These are phyloP conservation scores for Polygonum maritimum DNA, from an alignment of 148 eudicot species.

Conservation along the genomic window DNA sequence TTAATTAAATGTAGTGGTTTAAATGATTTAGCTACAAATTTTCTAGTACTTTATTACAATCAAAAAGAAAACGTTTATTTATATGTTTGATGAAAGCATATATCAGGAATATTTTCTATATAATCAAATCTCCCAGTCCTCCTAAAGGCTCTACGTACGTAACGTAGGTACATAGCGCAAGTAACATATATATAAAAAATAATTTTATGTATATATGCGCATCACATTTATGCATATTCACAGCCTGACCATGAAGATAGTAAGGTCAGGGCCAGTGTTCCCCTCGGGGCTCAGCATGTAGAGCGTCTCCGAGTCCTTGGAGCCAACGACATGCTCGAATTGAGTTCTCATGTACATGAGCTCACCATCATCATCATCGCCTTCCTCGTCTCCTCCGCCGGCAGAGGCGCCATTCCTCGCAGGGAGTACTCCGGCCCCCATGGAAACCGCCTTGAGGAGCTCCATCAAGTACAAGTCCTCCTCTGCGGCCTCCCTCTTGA, in stretches of 20 bases:
- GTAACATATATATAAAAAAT: too few species aligned
- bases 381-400: background rate
- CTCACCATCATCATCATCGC: background rate
- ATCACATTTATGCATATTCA: background rate
- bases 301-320: background rate
- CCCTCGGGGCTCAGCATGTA: constrained; percentile 12
- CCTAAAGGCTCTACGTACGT: too few species aligned
- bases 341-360: background rate
- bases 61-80: too few species aligned
- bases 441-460: constrained; percentile 6
- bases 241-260: constrained; percentile 2
- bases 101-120: too few species aligned
- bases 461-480: constrained; percentile 7
- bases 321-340: constrained; percentile 6
- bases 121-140: too few species aligned
- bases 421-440: constrained; percentile 7
- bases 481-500: constrained; percentile 1
- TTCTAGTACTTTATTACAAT: too few species aligned
- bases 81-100: too few species aligned
- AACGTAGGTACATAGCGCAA: too few species aligned
- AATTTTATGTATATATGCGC: too few species aligned
- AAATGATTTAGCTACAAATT: too few species aligned
- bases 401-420: background rate
- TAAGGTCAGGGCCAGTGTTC: constrained; percentile 7
- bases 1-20: too few species aligned